phyloP scores from a whole-genome alignment of 177 flowering plant genomes.

The Vitis hybrid region DNA sequence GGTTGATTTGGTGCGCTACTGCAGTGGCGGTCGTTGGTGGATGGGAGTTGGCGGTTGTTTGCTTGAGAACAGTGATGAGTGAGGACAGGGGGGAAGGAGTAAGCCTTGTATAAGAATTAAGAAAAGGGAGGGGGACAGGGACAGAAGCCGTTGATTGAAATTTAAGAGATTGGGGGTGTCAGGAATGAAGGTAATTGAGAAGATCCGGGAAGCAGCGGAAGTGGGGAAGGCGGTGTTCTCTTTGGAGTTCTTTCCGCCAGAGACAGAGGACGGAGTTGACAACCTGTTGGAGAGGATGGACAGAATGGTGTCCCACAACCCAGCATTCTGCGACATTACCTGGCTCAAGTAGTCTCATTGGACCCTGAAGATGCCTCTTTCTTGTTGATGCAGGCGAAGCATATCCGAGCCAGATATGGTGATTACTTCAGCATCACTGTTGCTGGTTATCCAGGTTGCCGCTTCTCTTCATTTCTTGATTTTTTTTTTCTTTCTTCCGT shows the following conservation, averaged over 20 bases:
- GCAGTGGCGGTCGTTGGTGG: not conserved
- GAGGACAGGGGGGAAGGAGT: not conserved
- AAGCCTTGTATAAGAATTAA: not conserved
- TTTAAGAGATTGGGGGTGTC: not conserved
- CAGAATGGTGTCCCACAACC: conserved; percentile 84
- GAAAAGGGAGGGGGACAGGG: not conserved
- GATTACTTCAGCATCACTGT: conserved; percentile 96
- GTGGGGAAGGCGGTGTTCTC: conserved; percentile 64
- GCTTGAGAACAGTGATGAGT: no score
- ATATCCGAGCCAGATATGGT: conserved; percentile 68
- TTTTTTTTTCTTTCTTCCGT: not conserved
- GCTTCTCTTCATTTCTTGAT: not conserved
- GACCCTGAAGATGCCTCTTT: no score
- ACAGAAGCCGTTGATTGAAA: not conserved
- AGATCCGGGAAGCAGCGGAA: conserved; percentile 46
- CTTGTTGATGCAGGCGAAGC: conserved; percentile 55
- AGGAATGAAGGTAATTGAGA: conserved; percentile 91
- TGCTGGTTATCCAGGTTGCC: conserved; percentile 94
- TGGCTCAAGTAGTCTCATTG: conserved; percentile 33
- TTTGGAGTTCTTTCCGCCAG: conserved; percentile 95
- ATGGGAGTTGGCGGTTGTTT: not conserved
- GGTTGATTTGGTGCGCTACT: not conserved
- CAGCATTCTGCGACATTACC: conserved; percentile 93
- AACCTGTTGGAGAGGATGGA: conserved; percentile 93
- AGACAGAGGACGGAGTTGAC: conserved; percentile 93